Conservation (phyloP, 2,329 filamentous ascomycete species). For the Exophiala aquamarina region DNA sequence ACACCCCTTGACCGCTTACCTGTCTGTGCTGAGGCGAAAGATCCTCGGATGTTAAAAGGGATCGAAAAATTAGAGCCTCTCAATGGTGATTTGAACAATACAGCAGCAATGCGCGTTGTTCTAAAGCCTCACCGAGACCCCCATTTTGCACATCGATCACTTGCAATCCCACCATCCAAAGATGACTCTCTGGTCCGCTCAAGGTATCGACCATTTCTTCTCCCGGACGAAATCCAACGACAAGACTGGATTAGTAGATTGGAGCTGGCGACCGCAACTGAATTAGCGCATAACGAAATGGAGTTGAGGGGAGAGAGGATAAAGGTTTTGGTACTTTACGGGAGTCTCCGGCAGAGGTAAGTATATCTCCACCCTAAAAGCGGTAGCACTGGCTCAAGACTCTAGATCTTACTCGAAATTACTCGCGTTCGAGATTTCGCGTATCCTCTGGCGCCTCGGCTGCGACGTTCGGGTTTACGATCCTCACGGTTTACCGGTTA, state of each 20-base stretch:
- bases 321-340: conserved; percentile 61
- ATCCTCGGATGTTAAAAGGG: neutral
- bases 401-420: conserved; percentile 60
- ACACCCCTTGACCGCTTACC: neutral
- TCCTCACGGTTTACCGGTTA: conserved; percentile 59
- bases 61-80: neutral
- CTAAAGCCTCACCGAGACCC: conserved; percentile 13
- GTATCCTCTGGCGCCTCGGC: conserved; percentile 64
- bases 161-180: conserved; percentile 47
- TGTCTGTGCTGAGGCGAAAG: conserved; percentile 5
- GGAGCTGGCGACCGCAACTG: conserved; percentile 54
- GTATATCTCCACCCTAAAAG: neutral
- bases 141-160: conserved; percentile 29
- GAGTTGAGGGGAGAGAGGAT: conserved; percentile 42
- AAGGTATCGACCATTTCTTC: conserved; percentile 59
- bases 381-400: conserved; percentile 29
- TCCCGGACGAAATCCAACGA: conserved; percentile 36
- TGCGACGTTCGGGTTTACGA: conserved; percentile 66
- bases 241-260: conserved; percentile 58
- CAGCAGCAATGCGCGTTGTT: conserved; percentile 12
- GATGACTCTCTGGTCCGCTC: conserved; percentile 48
- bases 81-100: conserved; percentile 20
- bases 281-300: conserved; percentile 53
- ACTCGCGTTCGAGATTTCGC: conserved; percentile 58
- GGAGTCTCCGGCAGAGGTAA: conserved; percentile 52